phyloP scores from a whole-genome alignment of 805 yeast genomes.

The Spathaspora arborariae region DNA sequence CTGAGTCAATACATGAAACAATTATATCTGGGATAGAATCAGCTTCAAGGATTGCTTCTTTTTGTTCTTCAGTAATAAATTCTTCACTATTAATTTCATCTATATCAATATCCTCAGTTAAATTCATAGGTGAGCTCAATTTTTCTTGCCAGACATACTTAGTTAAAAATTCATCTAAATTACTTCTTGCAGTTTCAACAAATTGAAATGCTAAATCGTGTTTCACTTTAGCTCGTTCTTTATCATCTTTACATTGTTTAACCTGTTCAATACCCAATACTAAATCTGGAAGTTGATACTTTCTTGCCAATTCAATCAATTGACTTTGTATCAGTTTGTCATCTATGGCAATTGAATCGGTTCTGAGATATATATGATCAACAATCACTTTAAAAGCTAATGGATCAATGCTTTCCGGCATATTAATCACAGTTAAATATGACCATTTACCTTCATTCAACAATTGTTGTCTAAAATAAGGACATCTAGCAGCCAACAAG shows the following conservation, averaged over 20 bases:
- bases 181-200: constrained; percentile 32
- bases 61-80: constrained; percentile 18
- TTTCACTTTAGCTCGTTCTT: constrained; percentile 24
- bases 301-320: constrained; percentile 28
- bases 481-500: constrained; percentile 32
- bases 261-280: constrained; percentile 28
- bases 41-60: constrained; percentile 17
- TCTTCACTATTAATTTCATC: constrained; percentile 24
- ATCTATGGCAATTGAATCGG: constrained; percentile 24
- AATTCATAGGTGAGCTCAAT: constrained; percentile 9
- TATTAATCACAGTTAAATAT: constrained; percentile 11
- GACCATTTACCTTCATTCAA: constrained; percentile 16
- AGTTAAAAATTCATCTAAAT: constrained; percentile 26
- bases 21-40: constrained; percentile 46
- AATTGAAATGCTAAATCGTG: constrained; percentile 28
- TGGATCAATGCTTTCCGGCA: constrained; percentile 16
- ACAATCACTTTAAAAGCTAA: constrained; percentile 19
- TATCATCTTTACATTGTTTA: constrained; percentile 16
- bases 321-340: constrained; percentile 10
- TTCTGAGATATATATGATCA: constrained; percentile 30
- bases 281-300: constrained; percentile 34
- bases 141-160: constrained; percentile 18
- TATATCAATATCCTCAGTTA: constrained; percentile 23
- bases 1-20: constrained; percentile 30
- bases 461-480: constrained; percentile 20